Evolutionary conservation across 2,329 filamentous ascomycete genomes (phyloP), one percentile per base, ranked within the genome.

Genomic region (Cryphonectria naterciae): DNA sequence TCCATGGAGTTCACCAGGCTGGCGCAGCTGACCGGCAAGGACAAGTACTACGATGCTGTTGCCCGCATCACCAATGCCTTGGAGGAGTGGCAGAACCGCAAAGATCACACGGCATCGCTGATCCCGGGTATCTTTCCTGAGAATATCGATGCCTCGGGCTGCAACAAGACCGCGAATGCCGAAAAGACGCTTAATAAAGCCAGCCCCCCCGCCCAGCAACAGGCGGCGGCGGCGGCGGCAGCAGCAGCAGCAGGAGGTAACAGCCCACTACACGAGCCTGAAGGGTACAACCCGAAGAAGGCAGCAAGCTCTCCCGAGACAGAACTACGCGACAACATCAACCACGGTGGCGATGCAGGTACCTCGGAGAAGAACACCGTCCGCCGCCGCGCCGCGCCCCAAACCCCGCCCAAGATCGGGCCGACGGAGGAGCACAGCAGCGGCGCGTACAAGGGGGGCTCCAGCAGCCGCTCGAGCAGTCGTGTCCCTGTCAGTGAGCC

Each of bases 1-100:
- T 91, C 91, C 11, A 86, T 98, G 84, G 95, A 98, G 79, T 97
- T 98, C 79, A 97, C 94, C 0, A 89, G 94, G 22, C 85, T 98
- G 61, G 93, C 94, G 11, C 95, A 98, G 80, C 84, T 98, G 73
- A 97, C 95, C 0, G 89, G 89, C 70, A 85, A 95, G 72, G 81
- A 91, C 75, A 94, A 91, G 78, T 98, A 97, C 81, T 98, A 97
- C 78, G 95, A 97, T 81, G 94, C 94, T 22, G 86, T 97, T 72
- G 93, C 93, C 65, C 91, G 94, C 72, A 93, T 98, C 76, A 97
- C 93, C 25, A 85, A 97, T 77, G 91, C 91, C 10, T 85, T 98
- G 37, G 88, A 94, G 73, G 87, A 91, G 67, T 89, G 91, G 81
- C 93, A 97, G 81, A 88, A 90, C 75, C 83, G 83, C 2, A 64